phyloP scores from a whole-genome alignment of 108 stramenopile species.

The Skeletonema menzelii region DNA sequence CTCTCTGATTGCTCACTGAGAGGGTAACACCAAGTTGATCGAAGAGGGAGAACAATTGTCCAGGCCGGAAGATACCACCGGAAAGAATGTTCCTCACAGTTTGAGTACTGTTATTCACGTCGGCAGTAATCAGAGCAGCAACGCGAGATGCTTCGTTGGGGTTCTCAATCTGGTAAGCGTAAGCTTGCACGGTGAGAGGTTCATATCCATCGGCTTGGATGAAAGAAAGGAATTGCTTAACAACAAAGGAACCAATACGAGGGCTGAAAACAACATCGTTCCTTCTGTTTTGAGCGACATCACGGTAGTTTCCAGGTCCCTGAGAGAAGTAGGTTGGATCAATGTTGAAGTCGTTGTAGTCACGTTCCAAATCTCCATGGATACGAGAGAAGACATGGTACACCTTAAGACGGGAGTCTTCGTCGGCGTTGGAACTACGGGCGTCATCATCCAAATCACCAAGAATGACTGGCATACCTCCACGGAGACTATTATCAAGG shows the following conservation, averaged over 20 bases:
- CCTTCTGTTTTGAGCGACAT: slow-evolving; percentile 95
- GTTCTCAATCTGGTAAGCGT: slow-evolving; percentile 71
- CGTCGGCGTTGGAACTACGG: slow-evolving; percentile 68
- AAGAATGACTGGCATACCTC: slow-evolving; percentile 89
- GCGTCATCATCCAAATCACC: slow-evolving; percentile 80
- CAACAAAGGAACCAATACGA: slow-evolving; percentile 84
- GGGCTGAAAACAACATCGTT: slow-evolving; percentile 91
- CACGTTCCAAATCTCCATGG: slow-evolving; percentile 97
- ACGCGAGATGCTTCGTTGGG: slow-evolving; percentile 56
- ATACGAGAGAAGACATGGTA: slow-evolving; percentile 94
- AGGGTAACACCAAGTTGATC: slow-evolving; percentile 73
- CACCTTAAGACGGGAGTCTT: slow-evolving; percentile 83
- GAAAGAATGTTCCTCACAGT: slow-evolving; percentile 59
- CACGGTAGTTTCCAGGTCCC: slow-evolving; percentile 97
- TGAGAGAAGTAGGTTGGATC: slow-evolving; percentile 90
- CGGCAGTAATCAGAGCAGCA: slow-evolving; percentile 57
- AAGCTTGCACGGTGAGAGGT: slow-evolving; percentile 93
- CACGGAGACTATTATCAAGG: slow-evolving; percentile 95
- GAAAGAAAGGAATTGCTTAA: slow-evolving; percentile 88
- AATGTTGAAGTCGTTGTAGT: slow-evolving; percentile 95
- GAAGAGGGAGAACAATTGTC: slow-evolving; percentile 86
- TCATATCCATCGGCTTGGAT: slow-evolving; percentile 98
- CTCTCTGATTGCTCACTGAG: slow-evolving; percentile 52
- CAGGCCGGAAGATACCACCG: slow-evolving; percentile 91
- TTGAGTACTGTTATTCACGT: slow-evolving; percentile 64